phyloP scores from a whole-genome alignment of 1,284 basidiomycete species.

The Rhodotorula sp. region DNA sequence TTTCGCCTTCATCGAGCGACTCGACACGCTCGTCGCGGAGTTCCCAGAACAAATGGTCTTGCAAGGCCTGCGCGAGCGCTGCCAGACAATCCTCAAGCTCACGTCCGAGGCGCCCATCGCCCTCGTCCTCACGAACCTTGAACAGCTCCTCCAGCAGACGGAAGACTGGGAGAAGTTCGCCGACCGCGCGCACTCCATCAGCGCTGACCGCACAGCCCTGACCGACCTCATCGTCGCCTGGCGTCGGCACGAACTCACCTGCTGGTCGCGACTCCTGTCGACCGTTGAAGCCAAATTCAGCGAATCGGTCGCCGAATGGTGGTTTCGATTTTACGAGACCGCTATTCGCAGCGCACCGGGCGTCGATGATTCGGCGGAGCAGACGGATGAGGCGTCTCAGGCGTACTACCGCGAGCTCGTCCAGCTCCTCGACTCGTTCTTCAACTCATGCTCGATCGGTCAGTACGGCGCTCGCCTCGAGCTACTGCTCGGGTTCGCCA shows the following conservation, averaged over 20 bases:
- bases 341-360: slow-evolving; percentile 61
- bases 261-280: slow-evolving; percentile 80
- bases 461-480: slow-evolving; percentile 71
- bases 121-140: slow-evolving; percentile 76
- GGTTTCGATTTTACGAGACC: slow-evolving; percentile 87
- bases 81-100: slow-evolving; percentile 65
- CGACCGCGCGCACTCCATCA: slow-evolving; percentile 78
- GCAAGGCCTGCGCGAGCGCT: slow-evolving; percentile 73
- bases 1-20: slow-evolving; percentile 56
- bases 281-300: slow-evolving; percentile 64
- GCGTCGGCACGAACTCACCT: slow-evolving; percentile 82
- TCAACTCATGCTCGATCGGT: slow-evolving; percentile 74
- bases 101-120: slow-evolving; percentile 73
- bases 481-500: slow-evolving; percentile 68
- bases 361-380: slow-evolving; percentile 36
- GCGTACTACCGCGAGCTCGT: slow-evolving; percentile 69
- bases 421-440: slow-evolving; percentile 76
- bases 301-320: slow-evolving; percentile 72
- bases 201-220: slow-evolving; percentile 63
- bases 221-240: slow-evolving; percentile 79
- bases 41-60: slow-evolving; percentile 99
- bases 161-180: slow-evolving; percentile 98
- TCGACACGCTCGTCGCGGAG: slow-evolving; percentile 64
- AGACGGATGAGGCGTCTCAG: neutral
- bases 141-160: slow-evolving; percentile 80